phyloP scores from a whole-genome alignment of 2,329 filamentous ascomycete genomes.

The Hypoxylon sp. region DNA sequence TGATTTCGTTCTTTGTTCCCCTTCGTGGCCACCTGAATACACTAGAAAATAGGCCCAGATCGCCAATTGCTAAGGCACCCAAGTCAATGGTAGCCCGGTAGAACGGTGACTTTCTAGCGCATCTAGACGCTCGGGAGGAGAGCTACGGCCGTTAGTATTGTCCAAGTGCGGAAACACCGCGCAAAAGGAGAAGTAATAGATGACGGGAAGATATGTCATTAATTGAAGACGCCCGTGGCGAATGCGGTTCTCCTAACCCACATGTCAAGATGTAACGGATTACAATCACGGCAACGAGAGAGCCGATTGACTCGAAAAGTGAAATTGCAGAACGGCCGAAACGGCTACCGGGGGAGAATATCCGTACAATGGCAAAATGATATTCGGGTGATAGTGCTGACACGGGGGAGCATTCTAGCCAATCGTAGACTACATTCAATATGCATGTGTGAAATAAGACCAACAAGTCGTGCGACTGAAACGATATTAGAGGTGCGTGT shows the following conservation, averaged over 20 bases:
- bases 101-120: slow-evolving; percentile 1
- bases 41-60: slow-evolving; percentile 9
- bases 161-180: slow-evolving; percentile 1
- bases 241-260: not conserved
- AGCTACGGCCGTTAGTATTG: not conserved
- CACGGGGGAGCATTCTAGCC: slow-evolving; percentile 8
- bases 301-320: not conserved
- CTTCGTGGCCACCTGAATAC: not conserved
- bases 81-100: slow-evolving; percentile 1
- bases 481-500: slow-evolving; percentile 3
- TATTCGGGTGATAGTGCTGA: slow-evolving; percentile 26
- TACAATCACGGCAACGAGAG: not conserved
- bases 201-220: not conserved
- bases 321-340: slow-evolving; percentile 4
- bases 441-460: slow-evolving; percentile 27
- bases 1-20: not conserved
- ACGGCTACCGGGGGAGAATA: not conserved
- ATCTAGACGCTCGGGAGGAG: slow-evolving; percentile 1
- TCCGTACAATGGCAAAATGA: not conserved
- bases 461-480: slow-evolving; percentile 18
- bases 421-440: slow-evolving; percentile 17
- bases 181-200: not conserved
- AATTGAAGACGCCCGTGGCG: not conserved
- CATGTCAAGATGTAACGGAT: not conserved
- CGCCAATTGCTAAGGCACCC: slow-evolving; percentile 1